Percentiles rank a stretch among this genome's conserved stretches.
Evolutionary conservation across 2,329 filamentous ascomycete species (phyloP).

Genomic region (Pleomassaria siparia): DNA sequence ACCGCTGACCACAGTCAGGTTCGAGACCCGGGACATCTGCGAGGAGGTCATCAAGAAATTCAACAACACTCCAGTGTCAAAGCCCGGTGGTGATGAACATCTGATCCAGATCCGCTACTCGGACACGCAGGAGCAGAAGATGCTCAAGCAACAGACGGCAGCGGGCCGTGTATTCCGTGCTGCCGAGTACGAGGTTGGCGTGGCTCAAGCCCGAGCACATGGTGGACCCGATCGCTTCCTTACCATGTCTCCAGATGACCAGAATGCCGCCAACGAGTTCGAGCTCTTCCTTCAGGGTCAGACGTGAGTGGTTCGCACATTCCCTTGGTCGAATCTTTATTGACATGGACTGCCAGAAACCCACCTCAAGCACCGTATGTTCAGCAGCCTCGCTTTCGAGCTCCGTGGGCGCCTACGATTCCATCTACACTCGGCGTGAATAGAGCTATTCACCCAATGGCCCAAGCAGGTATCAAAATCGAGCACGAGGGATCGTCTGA

Average conservation of each 20-base stretch:
- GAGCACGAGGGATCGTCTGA: constrained; percentile 32
- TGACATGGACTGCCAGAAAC: constrained; percentile 11
- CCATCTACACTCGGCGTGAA: constrained; percentile 38
- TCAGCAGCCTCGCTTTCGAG: constrained; percentile 28
- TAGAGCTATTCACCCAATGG: constrained; percentile 29
- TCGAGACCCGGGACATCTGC: constrained; percentile 85
- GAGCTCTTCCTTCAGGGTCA: constrained; percentile 41
- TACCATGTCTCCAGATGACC: constrained; percentile 36
- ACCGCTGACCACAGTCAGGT: constrained; percentile 58
- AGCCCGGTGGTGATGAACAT: constrained; percentile 69
- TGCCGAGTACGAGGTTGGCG: constrained; percentile 72
- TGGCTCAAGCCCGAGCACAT: constrained; percentile 41
- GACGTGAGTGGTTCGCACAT: constrained; percentile 10
- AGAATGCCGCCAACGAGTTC: constrained; percentile 39
- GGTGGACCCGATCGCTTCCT: constrained; percentile 36
- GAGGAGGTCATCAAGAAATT: constrained; percentile 86
- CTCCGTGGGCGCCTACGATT: constrained; percentile 37
- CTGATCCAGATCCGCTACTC: constrained; percentile 94
- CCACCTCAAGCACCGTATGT: constrained; percentile 9
- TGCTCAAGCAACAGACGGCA: constrained; percentile 92
- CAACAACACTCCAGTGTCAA: constrained; percentile 65
- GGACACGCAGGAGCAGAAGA: constrained; percentile 94
- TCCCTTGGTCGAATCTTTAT: background rate
- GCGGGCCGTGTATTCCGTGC: constrained; percentile 94
- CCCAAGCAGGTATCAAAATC: constrained; percentile 27